Conservation (phyloP, 148 eudicot species). For the Polygonum maritimum region DNA sequence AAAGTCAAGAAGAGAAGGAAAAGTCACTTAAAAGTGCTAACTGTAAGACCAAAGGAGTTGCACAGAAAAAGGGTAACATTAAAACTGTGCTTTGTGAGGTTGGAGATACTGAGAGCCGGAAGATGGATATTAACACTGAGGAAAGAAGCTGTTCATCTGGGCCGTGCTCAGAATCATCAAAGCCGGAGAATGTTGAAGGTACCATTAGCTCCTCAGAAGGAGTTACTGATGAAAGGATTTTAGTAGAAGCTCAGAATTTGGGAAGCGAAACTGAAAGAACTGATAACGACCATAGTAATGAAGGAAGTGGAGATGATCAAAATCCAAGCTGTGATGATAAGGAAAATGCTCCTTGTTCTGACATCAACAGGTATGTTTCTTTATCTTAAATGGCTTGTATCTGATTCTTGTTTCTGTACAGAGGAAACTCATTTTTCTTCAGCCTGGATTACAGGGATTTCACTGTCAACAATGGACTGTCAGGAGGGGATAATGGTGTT, state of each 20-base stretch:
- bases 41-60: slow-evolving; percentile 18
- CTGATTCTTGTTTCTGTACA: not conserved
- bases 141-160: slow-evolving; percentile 19
- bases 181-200: not conserved
- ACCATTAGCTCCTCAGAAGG: not conserved
- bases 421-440: not conserved
- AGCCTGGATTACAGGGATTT: slow-evolving; percentile 25
- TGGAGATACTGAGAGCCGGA: slow-evolving; percentile 15
- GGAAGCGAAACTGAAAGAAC: not conserved
- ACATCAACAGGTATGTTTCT: not conserved
- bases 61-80: not conserved
- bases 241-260: not conserved
- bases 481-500: slow-evolving; percentile 22
- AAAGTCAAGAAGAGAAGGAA: slow-evolving; percentile 9
- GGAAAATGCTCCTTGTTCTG: slow-evolving; percentile 5
- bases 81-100: slow-evolving; percentile 9
- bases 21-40: slow-evolving; percentile 16
- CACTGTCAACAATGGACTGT: slow-evolving; percentile 15
- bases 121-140: slow-evolving; percentile 22
- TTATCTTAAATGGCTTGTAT: no score
- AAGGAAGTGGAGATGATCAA: not conserved
- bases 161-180: not conserved
- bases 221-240: not conserved
- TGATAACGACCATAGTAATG: not conserved
- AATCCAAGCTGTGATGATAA: slow-evolving; percentile 6